phyloP scores from a whole-genome alignment of 2,329 filamentous ascomycete species.

The Lasiodiplodia hormozganensis region DNA sequence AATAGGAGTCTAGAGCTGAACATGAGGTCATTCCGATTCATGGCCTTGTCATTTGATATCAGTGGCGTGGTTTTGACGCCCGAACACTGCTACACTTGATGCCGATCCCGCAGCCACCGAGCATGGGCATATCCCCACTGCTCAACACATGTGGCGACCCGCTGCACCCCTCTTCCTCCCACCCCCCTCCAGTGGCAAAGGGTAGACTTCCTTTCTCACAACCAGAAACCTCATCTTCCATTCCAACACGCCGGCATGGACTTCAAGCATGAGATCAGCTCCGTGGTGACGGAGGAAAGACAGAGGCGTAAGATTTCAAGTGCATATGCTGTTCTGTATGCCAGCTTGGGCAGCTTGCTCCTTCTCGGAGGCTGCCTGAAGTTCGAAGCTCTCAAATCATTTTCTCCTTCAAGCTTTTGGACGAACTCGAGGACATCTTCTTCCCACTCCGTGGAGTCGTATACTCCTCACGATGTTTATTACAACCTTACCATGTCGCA shows the following conservation, averaged over 20 bases:
- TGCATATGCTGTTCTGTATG: background rate
- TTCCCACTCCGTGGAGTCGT: background rate
- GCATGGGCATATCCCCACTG: background rate
- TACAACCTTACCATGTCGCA: conserved; percentile 9
- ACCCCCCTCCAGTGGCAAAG: background rate
- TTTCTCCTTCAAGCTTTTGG: background rate
- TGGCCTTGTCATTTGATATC: too few species aligned
- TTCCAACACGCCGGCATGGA: background rate
- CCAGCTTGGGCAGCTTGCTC: background rate
- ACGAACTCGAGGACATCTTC: background rate
- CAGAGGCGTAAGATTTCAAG: background rate
- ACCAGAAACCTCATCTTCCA: background rate
- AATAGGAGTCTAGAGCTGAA: background rate
- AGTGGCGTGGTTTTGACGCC: background rate
- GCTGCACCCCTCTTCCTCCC: background rate
- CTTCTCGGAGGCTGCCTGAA: background rate
- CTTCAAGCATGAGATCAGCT: background rate
- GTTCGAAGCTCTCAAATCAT: background rate
- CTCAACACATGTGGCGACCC: background rate
- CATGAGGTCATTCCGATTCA: background rate
- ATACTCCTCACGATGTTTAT: background rate
- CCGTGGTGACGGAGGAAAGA: too few species aligned
- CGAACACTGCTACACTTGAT: background rate
- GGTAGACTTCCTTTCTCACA: background rate
- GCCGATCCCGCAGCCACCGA: too few species aligned